Conservation (phyloP, 2,329 filamentous ascomycete species). For the Didymella exigua region DNA sequence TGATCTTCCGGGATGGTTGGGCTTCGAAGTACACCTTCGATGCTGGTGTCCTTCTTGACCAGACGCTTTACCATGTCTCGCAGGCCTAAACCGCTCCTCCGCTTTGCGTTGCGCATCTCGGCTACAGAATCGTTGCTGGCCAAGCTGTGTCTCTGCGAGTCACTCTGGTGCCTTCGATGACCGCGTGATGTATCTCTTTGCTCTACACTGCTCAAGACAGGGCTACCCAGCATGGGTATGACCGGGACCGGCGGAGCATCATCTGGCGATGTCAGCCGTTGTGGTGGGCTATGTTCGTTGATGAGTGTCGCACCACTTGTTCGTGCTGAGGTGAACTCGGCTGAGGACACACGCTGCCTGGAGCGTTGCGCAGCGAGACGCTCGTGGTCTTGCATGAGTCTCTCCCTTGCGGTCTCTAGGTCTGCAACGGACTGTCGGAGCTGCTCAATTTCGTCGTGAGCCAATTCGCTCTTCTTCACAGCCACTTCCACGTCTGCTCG, state of each 20-base stretch:
- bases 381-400: conserved; percentile 43
- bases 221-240: conserved; percentile 6
- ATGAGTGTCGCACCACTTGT: conserved; percentile 44
- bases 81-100: conserved; percentile 30
- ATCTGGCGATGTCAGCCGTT: conserved; percentile 21
- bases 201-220: conserved; percentile 9
- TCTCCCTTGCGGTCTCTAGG: conserved; percentile 36
- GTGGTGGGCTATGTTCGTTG: conserved; percentile 26
- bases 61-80: conserved; percentile 40
- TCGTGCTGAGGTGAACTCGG: conserved; percentile 35
- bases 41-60: conserved; percentile 27
- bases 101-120: conserved; percentile 23
- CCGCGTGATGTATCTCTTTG: not conserved
- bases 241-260: conserved; percentile 18
- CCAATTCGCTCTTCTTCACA: conserved; percentile 20
- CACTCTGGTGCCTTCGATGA: conserved; percentile 20
- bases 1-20: not conserved
- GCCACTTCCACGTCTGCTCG: conserved; percentile 28
- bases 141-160: conserved; percentile 24
- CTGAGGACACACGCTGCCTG: conserved; percentile 26
- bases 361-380: conserved; percentile 33
- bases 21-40: conserved; percentile 3
- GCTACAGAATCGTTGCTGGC: conserved; percentile 29
- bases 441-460: conserved; percentile 35
- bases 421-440: conserved; percentile 31